These are phyloP conservation scores for Wickerhamiella alocasiicola DNA, from an alignment of 805 yeast species.

Conservation along the genomic window DNA sequence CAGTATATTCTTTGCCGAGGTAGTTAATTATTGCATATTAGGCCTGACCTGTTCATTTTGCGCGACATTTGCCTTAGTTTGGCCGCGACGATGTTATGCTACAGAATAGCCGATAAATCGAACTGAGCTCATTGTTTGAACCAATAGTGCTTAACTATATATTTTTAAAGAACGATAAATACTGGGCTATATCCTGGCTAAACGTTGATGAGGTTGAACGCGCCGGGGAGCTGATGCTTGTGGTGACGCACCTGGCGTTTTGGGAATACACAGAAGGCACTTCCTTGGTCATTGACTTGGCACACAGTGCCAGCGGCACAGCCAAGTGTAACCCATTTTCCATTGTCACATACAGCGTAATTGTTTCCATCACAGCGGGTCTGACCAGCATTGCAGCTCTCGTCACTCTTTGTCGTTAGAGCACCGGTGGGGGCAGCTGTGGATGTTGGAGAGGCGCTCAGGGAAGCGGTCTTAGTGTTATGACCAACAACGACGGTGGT, in stretches of 20 bases:
- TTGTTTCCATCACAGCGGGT: slow-evolving; percentile 41
- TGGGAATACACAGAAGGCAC: slow-evolving; percentile 5
- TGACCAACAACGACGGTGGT: slow-evolving; percentile 4
- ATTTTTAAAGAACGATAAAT: too few relatives aligned
- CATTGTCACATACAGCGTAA: slow-evolving; percentile 45
- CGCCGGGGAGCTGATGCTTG: slow-evolving; percentile 1
- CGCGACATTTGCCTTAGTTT: too few relatives aligned
- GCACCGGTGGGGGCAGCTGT: neutral
- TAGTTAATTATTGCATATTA: too few relatives aligned
- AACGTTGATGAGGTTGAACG: slow-evolving; percentile 1
- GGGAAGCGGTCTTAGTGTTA: neutral
- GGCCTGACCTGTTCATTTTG: too few relatives aligned
- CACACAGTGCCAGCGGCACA: slow-evolving; percentile 59
- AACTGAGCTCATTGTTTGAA: too few relatives aligned
- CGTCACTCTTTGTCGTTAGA: slow-evolving; percentile 11
- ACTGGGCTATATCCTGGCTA: too few relatives aligned
- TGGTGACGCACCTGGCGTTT: slow-evolving; percentile 6
- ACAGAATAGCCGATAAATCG: too few relatives aligned
- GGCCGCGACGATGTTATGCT: too few relatives aligned
- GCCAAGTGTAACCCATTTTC: slow-evolving; percentile 42
- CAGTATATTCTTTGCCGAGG: too few relatives aligned
- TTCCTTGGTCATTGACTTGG: slow-evolving; percentile 29
- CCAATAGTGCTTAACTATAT: too few relatives aligned
- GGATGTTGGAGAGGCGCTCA: neutral
- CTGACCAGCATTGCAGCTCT: slow-evolving; percentile 32